Conservation (phyloP, 2,329 filamentous ascomycete genomes). For the Colletotrichum trifolii region DNA sequence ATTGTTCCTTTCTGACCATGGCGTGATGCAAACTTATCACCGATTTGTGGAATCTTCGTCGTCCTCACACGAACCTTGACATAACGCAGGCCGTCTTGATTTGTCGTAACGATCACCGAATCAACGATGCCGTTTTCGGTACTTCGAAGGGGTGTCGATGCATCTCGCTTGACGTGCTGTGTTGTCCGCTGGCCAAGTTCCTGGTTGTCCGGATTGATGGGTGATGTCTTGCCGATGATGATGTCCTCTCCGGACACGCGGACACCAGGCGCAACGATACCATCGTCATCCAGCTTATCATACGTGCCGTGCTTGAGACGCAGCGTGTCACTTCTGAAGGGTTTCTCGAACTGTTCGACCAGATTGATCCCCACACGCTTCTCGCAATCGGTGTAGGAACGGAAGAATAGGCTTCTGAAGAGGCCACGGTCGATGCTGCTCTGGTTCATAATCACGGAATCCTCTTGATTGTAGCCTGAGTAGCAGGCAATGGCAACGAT, state of each 20-base stretch:
- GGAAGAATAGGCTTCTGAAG: conserved; percentile 98
- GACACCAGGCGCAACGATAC: conserved; percentile 91
- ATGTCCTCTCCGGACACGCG: conserved; percentile 98
- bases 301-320: conserved; percentile 95
- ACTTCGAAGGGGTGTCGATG: conserved; percentile 91
- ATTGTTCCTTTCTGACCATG: conserved; percentile 99
- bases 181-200: conserved; percentile 93
- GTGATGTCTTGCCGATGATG: conserved; percentile 98
- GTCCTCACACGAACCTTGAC: conserved; percentile 98
- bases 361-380: conserved; percentile 95
- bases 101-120: conserved; percentile 92
- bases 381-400: conserved; percentile 96
- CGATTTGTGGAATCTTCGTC: conserved; percentile 98
- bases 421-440: conserved; percentile 97
- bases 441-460: conserved; percentile 99
- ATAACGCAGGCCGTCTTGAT: conserved; percentile 92
- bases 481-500: conserved; percentile 98
- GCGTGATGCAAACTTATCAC: conserved; percentile 98
- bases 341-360: conserved; percentile 95
- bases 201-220: conserved; percentile 90
- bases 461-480: conserved; percentile 99
- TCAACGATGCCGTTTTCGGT: conserved; percentile 98
- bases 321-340: conserved; percentile 86
- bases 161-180: conserved; percentile 91
- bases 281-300: conserved; percentile 97